Evolutionary conservation across 2,329 filamentous ascomycete genomes (phyloP), one percentile per base, ranked within the genome.

Genomic region (Colletotrichum sp.): DNA sequence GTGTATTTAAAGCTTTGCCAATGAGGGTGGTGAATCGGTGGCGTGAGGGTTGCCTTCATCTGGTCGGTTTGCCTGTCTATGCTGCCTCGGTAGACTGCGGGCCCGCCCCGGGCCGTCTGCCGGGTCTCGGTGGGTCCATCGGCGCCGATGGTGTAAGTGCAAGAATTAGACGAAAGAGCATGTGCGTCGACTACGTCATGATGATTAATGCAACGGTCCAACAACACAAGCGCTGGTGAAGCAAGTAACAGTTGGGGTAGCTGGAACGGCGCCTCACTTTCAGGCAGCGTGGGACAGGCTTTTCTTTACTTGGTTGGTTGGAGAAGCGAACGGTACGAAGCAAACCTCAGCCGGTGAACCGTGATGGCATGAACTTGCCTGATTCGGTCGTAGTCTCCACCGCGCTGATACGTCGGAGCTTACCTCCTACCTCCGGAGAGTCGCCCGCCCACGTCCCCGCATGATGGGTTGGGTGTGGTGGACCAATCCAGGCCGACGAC

Each of bases 401-500:
- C 26, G 36, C 59, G 57, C 70, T 73, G 70, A 76, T 74, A 76
- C 70, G 48, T 64, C 59, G 70, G 64, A 60, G 71, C 74, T 75
- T 69, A 60, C 73, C 30, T 36, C 13, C 59, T n/a, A 65, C 34
- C 64, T 64, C 63, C 64, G 70, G 34, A n/a, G 32, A 43, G 9
- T 63, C 59, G 16, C 36, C 30, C 34, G n/a, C 36, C 21, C 34
- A 16, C 24, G 26, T 64, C 68, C 68, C 68, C 59, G 59, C 68
- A 70, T 70, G 28, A 64, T 39, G 61, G 24, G 28, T 43, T 43
- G 18, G 26, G 15, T 48, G 26, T 15, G 24, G 61, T 59, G 39
- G 73, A 69, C 70, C 65, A 74, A 48, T 34, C 43, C 64, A 73
- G 70, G n/a, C 52, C 8, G 63, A 57, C 73, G 64, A 66, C 74